Base-by-base conservation (phyloP, 345 rosid genomes). In the Salix udensis region DNA sequence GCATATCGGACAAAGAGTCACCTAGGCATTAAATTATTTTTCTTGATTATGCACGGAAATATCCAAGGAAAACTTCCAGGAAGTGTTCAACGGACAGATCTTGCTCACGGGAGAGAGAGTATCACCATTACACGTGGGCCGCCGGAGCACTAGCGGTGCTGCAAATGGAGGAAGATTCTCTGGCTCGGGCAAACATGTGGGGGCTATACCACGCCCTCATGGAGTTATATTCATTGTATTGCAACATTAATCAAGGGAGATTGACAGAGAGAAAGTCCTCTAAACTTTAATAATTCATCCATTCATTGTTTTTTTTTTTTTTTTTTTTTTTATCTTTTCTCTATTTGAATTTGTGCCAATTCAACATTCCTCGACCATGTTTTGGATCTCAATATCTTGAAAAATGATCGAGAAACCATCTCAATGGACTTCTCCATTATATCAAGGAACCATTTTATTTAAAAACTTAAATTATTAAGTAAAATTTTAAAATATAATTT, bases 171-270 rank as follows among this genome's bases (percentile, higher is more conserved):
- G 61, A 26, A 6, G 61, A 67, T 72, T 70, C 68, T 73, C 46
- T 73, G 50, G 24, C 81, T 31, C 24, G 21, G 31, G 18, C 69
- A 46, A 42, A 74, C 81, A 78, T 74, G 77, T 74, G 81, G 74
- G 74, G 77, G 67, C 70, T 53, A 61, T 28, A 7, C 65, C n/a
- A 71, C 52, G 74, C 46, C 23, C 67, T 37, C 60, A 2, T 1
- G 1, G 36, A 24, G 55, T 15, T 30, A 6, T 26, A 42, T 68
- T n/a, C 62, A 55, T 55, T 55, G 60, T 53, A 53, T 53, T 21
- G 7, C 21, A 16, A 0, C 55, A 50, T 50, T 50, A 15, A 55
- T 8, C 1, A 58, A 13, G 62, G 28, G 28, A 58, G 1, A 58
- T 58, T 58, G 62, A 58, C 62, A n/a, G 9, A n/a, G 28, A 58